A percentile compares a stretch with the other conserved stretches of the same genome.
phyloP scores from a whole-genome alignment of 495 filamentous ascomycete genomes.

The Talaromyces wortmannii region DNA sequence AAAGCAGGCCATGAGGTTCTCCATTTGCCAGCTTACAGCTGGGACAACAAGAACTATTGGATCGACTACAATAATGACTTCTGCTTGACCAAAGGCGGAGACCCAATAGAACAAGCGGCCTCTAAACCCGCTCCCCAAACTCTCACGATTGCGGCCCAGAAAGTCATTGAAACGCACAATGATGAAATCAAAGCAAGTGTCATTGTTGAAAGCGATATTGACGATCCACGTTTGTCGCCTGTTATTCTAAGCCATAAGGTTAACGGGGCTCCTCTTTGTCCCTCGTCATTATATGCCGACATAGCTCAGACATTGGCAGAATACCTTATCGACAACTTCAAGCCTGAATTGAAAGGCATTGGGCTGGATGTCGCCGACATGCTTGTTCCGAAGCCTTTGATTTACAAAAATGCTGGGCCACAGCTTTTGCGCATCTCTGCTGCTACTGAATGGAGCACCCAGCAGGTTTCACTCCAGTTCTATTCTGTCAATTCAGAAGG shows the following conservation, averaged over 20 bases:
- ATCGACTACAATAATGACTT: constrained; percentile 62
- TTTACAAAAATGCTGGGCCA: constrained; percentile 48
- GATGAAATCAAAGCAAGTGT: constrained; percentile 48
- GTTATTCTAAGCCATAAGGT: constrained; percentile 67
- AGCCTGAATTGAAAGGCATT: constrained; percentile 44
- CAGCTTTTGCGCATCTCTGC: constrained; percentile 37
- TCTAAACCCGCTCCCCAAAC: constrained; percentile 25
- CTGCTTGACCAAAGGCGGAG: constrained; percentile 36
- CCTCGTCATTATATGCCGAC: constrained; percentile 65
- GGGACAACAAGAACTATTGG: constrained; percentile 81
- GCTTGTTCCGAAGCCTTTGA: constrained; percentile 63
- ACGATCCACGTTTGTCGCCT: constrained; percentile 49
- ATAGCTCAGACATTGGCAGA: constrained; percentile 70
- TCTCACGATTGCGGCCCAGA: constrained; percentile 37
- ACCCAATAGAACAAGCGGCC: constrained; percentile 11
- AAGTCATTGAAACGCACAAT: constrained; percentile 47
- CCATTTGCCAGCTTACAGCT: constrained; percentile 66
- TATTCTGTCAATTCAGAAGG: constrained; percentile 37
- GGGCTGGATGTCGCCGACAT: constrained; percentile 57
- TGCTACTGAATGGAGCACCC: constrained; percentile 25
- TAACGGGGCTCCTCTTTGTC: constrained; percentile 53
- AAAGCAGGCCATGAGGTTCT: constrained; percentile 51
- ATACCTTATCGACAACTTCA: constrained; percentile 55
- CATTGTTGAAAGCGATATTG: constrained; percentile 61
- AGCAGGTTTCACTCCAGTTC: constrained; percentile 21